Evolutionary conservation across 768 basidiomycete genomes (phyloP), one percentile per base, ranked within the genome.

Genomic region (Russula dissimulans): DNA sequence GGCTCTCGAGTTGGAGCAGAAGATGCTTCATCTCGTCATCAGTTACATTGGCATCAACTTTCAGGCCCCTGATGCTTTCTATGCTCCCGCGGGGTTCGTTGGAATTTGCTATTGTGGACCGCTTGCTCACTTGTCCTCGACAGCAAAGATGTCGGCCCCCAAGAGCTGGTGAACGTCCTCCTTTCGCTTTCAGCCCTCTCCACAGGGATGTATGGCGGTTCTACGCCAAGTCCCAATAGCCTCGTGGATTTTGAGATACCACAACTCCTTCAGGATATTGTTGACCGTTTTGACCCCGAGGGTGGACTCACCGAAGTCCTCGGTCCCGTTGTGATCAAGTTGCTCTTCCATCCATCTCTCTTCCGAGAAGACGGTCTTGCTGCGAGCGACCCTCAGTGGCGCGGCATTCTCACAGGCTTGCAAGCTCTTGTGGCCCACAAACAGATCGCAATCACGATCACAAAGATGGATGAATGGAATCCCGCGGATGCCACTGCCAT

Each of bases 41-140:
- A 91, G 87, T 58, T 97, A 97, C 73, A 82, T 86, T 11, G 95
- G 94, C 5, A 78, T 97, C 50, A 88, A 81, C 26, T 76, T 99
- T 10, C 92, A 95, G 73, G 94, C 95, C 61, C 90, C 95, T 1
- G 85, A 85, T 42, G 95, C 97, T 87, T 98, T 99, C 66, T 89
- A 92, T 50, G 91, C 97, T 66, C 95, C 94, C 10, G 57, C 72
- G 55, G 80, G 83, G 93, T 90, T 71, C 60, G 81, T 75, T 29
- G 49, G 38, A 22, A 15, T 15, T 31, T 56, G 8, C 34, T 59
- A 43, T 56, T 48, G 36, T 46, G 26, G 15, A 36, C 22, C 12
- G 11, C 22, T 61, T 54, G 53, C 48, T 49, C 44, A 38, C 31
- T 14, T 31, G 10, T 29, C 45, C 9, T 29, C 29, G 15, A 39